Percentiles rank a stretch among this genome's conserved stretches.
Evolutionary conservation across 192 early-diverging fungal genomes (phyloP).

Genomic region (Coemansia sp.): DNA sequence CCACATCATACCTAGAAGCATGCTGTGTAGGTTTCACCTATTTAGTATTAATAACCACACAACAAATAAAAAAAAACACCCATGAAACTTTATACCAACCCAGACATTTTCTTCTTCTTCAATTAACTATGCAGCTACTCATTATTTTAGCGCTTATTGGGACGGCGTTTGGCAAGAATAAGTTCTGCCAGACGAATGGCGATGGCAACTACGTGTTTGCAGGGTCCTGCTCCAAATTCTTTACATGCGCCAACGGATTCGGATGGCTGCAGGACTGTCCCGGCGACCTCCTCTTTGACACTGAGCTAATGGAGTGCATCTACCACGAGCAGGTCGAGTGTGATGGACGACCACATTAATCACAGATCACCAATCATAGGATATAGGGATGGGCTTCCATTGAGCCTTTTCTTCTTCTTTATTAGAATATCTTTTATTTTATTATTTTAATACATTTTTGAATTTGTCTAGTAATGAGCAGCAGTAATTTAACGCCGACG

Average conservation of each 20-base stretch:
- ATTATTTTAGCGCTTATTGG: not conserved
- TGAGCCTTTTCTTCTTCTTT: not conserved
- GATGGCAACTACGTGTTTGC: conserved; percentile 38
- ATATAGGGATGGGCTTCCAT: no score
- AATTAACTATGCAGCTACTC: not conserved
- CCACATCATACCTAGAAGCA: no score
- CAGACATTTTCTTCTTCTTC: not conserved
- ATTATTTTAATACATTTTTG: not conserved
- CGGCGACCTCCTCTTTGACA: conserved; percentile 37
- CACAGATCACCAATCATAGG: no score
- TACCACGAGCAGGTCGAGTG: conserved; percentile 36
- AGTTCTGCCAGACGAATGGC: conserved; percentile 32
- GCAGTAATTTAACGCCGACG: not conserved
- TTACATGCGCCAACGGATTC: conserved; percentile 44
- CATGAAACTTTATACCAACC: not conserved
- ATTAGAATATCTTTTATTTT: conserved; percentile 1
- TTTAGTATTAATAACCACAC: no score
- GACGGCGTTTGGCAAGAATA: conserved; percentile 13
- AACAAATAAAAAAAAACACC: no score
- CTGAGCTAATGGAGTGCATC: conserved; percentile 34
- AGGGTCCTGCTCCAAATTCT: conserved; percentile 37
- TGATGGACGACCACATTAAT: conserved; percentile 14
- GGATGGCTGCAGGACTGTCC: conserved; percentile 44
- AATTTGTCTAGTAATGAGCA: not conserved
- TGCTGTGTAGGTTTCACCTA: no score